phyloP scores from a whole-genome alignment of 768 basidiomycete genomes.

The Lactifluus volemus region DNA sequence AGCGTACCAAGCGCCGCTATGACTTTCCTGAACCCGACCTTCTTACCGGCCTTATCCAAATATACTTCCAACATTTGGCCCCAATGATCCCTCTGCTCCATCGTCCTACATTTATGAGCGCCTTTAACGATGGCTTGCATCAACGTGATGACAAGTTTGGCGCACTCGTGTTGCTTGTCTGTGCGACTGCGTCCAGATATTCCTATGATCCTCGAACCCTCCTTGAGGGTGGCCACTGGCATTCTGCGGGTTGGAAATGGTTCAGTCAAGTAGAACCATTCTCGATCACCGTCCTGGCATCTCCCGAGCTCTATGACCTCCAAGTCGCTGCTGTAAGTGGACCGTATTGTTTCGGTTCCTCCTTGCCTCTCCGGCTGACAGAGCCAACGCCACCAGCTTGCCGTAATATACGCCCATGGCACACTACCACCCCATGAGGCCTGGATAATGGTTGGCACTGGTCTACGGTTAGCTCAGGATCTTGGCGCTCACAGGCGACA shows the following conservation, averaged over 20 bases:
- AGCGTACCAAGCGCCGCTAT: not conserved
- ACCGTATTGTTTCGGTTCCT: not conserved
- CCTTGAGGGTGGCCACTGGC: conserved; percentile 15
- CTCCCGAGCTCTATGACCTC: conserved; percentile 58
- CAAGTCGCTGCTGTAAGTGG: conserved; percentile 51
- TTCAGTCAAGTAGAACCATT: conserved; percentile 51
- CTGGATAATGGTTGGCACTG: conserved; percentile 53
- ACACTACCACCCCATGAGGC: conserved; percentile 39
- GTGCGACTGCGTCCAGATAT: conserved; percentile 12
- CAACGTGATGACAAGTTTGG: conserved; percentile 11
- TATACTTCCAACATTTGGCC: conserved; percentile 9
- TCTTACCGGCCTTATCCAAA: conserved; percentile 2
- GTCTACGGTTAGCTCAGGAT: conserved; percentile 64
- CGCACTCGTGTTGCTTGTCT: conserved; percentile 15
- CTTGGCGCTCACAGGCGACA: conserved; percentile 59
- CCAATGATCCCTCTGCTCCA: conserved; percentile 16
- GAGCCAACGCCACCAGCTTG: conserved; percentile 23
- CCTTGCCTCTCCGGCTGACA: not conserved
- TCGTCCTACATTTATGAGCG: conserved; percentile 13
- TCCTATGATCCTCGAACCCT: conserved; percentile 13
- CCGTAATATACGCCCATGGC: conserved; percentile 33
- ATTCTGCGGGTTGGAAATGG: conserved; percentile 40
- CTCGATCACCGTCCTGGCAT: conserved; percentile 44
- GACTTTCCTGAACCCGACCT: conserved; percentile 17
- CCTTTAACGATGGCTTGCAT: conserved; percentile 8